Conservation (phyloP, 345 rosid species). For the Bruguiera gymnorhiza region DNA sequence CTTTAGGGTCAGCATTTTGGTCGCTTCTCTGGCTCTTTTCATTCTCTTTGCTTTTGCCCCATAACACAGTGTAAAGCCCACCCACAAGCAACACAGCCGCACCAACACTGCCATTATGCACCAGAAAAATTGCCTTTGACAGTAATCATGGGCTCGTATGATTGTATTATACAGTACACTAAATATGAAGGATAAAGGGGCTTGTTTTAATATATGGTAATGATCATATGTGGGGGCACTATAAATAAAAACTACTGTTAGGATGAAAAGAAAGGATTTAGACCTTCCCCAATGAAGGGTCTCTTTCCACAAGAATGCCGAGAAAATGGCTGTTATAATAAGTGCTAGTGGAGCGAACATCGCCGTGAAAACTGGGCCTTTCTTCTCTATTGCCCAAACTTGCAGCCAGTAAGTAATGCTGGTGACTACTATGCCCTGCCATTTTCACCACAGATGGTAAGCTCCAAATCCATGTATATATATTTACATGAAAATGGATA, state of each 20-base stretch:
- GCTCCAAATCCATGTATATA: neutral
- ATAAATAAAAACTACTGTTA: neutral
- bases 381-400: constrained; percentile 83
- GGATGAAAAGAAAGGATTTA: no score
- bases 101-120: constrained; percentile 46
- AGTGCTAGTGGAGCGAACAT: constrained; percentile 81
- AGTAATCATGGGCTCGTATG: neutral
- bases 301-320: constrained; percentile 68
- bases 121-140: neutral
- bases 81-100: constrained; percentile 69
- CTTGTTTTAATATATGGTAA: neutral
- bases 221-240: neutral
- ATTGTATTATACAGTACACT: neutral
- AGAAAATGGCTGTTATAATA: constrained; percentile 59
- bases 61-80: constrained; percentile 71
- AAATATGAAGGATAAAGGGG: neutral
- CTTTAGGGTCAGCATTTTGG: constrained; percentile 30
- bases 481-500: neutral
- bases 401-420: constrained; percentile 80
- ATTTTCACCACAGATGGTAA: neutral
- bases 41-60: constrained; percentile 79
- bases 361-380: constrained; percentile 79
- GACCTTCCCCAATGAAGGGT: constrained; percentile 73
- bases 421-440: constrained; percentile 69
- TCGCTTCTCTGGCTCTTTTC: constrained; percentile 7